Evolutionary conservation across 495 filamentous ascomycete species (phyloP).

Genomic region (Thozetella sp.): DNA sequence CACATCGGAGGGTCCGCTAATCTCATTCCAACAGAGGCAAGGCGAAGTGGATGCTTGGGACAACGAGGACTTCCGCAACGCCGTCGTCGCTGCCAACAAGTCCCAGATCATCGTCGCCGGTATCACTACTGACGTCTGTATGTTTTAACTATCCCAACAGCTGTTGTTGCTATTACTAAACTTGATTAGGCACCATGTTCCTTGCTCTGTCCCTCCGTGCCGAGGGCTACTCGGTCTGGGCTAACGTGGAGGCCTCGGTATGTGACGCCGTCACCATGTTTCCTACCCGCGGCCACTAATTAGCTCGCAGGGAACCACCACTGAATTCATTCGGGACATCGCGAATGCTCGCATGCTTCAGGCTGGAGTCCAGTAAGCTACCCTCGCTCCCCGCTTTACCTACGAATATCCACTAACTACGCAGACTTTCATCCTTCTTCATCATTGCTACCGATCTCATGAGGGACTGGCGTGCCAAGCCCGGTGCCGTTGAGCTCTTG

Average conservation of each 20-base stretch:
- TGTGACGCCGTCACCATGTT: conserved; percentile 27
- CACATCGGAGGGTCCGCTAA: not conserved
- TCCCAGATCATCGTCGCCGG: conserved; percentile 75
- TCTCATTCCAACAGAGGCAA: conserved; percentile 43
- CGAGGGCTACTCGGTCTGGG: conserved; percentile 77
- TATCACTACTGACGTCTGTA: conserved; percentile 78
- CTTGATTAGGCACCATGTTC: conserved; percentile 60
- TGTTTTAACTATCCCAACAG: conserved; percentile 16
- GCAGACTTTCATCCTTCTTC: conserved; percentile 62
- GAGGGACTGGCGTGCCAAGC: conserved; percentile 74
- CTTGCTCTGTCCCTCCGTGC: conserved; percentile 69
- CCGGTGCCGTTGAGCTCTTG: conserved; percentile 63
- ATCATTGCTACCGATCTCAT: conserved; percentile 73
- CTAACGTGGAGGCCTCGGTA: conserved; percentile 74
- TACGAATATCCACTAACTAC: not conserved
- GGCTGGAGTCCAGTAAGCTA: conserved; percentile 53
- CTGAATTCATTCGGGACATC: conserved; percentile 41
- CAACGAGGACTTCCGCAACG: conserved; percentile 68
- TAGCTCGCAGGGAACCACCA: conserved; percentile 10
- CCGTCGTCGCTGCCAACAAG: conserved; percentile 64
- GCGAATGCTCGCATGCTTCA: conserved; percentile 67
- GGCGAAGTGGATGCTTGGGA: conserved; percentile 86
- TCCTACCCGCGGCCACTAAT: not conserved
- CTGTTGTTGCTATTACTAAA: not conserved
- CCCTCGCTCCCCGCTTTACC: not conserved